Evolutionary conservation across 805 yeast genomes (phyloP).

Genomic region (Yamadazyma endophytica): DNA sequence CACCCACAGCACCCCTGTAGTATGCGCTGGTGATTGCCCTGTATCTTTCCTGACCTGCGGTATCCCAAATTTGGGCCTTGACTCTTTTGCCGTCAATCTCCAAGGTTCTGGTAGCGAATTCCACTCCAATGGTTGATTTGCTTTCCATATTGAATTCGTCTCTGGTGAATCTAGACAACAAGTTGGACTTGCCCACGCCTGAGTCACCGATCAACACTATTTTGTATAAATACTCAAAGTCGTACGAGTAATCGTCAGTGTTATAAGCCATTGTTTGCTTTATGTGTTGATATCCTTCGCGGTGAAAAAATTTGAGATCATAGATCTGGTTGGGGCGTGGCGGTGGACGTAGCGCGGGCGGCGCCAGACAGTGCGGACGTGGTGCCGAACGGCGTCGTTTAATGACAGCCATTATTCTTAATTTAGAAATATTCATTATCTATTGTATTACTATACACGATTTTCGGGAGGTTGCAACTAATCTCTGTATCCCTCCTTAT

Average conservation of each 20-base stretch:
- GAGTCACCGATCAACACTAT: conserved; percentile 96
- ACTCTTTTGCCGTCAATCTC: conserved; percentile 80
- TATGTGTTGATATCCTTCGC: neutral
- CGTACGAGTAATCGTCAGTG: conserved; percentile 48
- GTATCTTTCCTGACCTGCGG: conserved; percentile 98
- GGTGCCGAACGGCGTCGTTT: no score
- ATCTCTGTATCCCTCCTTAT: conserved; percentile 27
- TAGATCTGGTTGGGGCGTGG: no score
- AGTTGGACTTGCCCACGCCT: conserved; percentile 94
- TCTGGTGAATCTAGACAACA: conserved; percentile 88
- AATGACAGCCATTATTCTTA: no score
- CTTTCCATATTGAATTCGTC: conserved; percentile 94
- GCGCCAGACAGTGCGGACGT: no score
- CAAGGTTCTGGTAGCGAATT: conserved; percentile 93
- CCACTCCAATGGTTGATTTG: conserved; percentile 95
- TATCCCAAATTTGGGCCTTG: conserved; percentile 95
- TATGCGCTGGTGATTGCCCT: conserved; percentile 97
- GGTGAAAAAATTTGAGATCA: no score
- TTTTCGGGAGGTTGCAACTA: conserved; percentile 3
- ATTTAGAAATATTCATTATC: no score
- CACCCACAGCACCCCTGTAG: conserved; percentile 98
- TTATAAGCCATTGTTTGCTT: conserved; percentile 27
- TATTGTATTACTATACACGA: neutral
- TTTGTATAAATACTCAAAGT: conserved; percentile 91
- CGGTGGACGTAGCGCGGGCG: no score